Conservation (phyloP, 495 filamentous ascomycete genomes). For the Aeminium ludgeri region DNA sequence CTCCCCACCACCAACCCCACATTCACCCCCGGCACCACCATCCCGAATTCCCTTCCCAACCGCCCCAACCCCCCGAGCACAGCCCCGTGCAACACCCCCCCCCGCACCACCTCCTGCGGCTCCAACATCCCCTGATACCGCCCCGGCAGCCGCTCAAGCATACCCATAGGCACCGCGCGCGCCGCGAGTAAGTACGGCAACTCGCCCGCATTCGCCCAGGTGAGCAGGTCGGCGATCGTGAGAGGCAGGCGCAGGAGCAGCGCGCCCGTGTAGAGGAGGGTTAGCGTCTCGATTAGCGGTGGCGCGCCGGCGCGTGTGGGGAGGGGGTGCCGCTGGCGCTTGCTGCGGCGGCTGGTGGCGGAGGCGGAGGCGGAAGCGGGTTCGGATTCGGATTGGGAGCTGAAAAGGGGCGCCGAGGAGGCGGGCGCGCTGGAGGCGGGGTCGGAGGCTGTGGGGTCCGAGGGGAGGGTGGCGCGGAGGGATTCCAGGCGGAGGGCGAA, state of each 20-base stretch:
- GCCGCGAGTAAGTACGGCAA: conserved; percentile 21
- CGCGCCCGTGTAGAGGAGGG: conserved; percentile 48
- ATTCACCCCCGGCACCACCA: conserved; percentile 60
- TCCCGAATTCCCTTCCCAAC: conserved; percentile 47
- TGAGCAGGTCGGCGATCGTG: conserved; percentile 44
- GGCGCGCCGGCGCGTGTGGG: conserved; percentile 31
- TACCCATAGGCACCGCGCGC: conserved; percentile 15
- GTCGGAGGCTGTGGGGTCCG: conserved; percentile 15
- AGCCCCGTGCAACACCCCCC: conserved; percentile 44
- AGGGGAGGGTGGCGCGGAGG: conserved; percentile 38
- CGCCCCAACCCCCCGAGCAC: conserved; percentile 43
- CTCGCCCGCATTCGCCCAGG: conserved; percentile 19
- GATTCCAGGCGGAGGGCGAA: conserved; percentile 48
- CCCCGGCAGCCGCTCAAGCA: conserved; percentile 20
- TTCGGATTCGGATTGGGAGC: conserved; percentile 31
- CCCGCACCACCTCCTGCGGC: conserved; percentile 26
- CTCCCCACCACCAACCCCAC: conserved; percentile 45
- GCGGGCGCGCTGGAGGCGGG: neutral
- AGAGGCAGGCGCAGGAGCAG: conserved; percentile 48
- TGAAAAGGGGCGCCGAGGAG: conserved; percentile 27
- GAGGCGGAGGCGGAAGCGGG: neutral
- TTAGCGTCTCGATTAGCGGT: conserved; percentile 44
- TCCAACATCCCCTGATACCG: conserved; percentile 17
- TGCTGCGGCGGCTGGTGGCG: conserved; percentile 3
- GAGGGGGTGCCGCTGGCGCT: neutral